Evolutionary conservation across 2,329 filamentous ascomycete species (phyloP), one percentile per base, ranked within the genome.

Genomic region (Xylaria arbuscula): DNA sequence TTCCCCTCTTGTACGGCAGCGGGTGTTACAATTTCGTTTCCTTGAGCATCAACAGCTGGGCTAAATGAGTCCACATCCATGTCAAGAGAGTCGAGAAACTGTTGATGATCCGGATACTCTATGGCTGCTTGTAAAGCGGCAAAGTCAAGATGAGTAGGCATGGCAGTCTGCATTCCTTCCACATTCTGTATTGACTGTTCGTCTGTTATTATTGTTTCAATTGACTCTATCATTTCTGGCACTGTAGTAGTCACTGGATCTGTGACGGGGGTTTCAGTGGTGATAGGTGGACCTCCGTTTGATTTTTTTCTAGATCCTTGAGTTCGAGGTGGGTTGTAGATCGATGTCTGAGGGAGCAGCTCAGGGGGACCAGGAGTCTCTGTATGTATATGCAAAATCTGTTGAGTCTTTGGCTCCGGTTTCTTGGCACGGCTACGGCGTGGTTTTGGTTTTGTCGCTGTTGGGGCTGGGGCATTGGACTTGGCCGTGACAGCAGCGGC

Each of bases 341-440:
- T 76, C 50, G 81, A 83, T 8, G 79, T 82, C 24, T 78, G 78
- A 2, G 83, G 83, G 7, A 84, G 69, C 22, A 84, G 72, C 62
- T 83, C 81, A 2, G 80, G 80, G 8, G 82, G 82, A 1, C 82
- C 83, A 10, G 83, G 83, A 3, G 79, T 81, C 63, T 82, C 83
- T 17, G 80, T 78, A 59, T 81, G 78, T 54, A 83, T 83, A 11
- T 78, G 73, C 34, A 80, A 79, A 15, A 77, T 75, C 22, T 72
- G 72, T 22, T 76, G 72, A 32, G 70, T 61, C 4, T 76, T 73
- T 57, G 72, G 55, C 53, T 68, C 67, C 8, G 75, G 69, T 61
- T 80, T 79, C 68, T 74, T 80, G 3, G 76, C 67, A 36, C 76
- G 76, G 69, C 79, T 62, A 22, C 73, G 72, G 54, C 75, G 75